A percentile compares a stretch with the other conserved stretches of the same genome.
phyloP scores from a whole-genome alignment of 495 filamentous ascomycete species.

The Penicillium daleae region DNA sequence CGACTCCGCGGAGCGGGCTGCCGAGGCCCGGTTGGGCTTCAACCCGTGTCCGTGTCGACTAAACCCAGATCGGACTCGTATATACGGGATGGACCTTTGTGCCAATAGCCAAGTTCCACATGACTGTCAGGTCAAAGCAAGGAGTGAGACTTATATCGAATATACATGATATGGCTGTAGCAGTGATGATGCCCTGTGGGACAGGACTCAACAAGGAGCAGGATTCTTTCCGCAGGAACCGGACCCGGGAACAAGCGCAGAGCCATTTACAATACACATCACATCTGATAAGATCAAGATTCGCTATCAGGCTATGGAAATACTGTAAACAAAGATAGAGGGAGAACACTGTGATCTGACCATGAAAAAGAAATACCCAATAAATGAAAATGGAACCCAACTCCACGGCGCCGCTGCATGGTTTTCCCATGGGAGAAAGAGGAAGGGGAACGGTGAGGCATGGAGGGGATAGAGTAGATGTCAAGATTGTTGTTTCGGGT shows the following conservation, averaged over 20 bases:
- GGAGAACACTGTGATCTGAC: constrained; percentile 15
- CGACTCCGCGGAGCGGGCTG: constrained; percentile 20
- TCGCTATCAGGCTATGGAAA: constrained; percentile 18
- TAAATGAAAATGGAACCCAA: constrained; percentile 14
- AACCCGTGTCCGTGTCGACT: constrained; percentile 24
- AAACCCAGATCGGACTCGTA: constrained; percentile 12
- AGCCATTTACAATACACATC: not conserved
- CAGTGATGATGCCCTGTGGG: not conserved
- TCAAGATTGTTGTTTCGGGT: not conserved
- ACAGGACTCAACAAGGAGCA: not conserved
- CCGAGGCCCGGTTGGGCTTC: constrained; percentile 28
- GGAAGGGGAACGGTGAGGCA: not conserved
- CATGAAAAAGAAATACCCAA: constrained; percentile 8
- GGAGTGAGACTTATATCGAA: not conserved
- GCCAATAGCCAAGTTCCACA: not conserved
- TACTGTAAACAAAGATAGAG: not conserved
- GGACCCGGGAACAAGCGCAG: too few species aligned
- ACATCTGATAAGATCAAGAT: constrained; percentile 7
- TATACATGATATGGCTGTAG: not conserved
- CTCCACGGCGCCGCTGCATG: constrained; percentile 24
- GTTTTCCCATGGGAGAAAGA: constrained; percentile 3
- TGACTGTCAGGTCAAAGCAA: not conserved
- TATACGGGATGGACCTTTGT: constrained; percentile 6
- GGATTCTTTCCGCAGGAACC: not conserved
- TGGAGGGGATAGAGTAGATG: not conserved